These are phyloP conservation scores for Russula abietina DNA, from an alignment of 768 basidiomycete genomes.

Conservation along the genomic window DNA sequence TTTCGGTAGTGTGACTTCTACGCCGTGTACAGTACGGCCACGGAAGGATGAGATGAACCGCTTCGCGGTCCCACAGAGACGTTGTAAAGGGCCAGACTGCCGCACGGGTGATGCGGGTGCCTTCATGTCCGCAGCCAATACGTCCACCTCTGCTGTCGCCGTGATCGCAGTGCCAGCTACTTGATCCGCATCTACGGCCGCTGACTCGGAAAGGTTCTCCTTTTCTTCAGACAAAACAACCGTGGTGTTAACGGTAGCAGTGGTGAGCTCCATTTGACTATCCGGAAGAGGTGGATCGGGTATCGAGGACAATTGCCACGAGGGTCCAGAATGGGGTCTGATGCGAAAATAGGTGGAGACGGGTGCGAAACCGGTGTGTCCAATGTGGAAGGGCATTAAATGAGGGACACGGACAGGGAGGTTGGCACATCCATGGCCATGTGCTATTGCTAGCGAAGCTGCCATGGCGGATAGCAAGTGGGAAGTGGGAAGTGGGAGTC, in stretches of 20 bases:
- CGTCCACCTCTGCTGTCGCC: background rate
- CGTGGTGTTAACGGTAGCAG: background rate
- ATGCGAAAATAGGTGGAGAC: slow-evolving; percentile 69
- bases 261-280: background rate
- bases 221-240: background rate
- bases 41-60: slow-evolving; percentile 64
- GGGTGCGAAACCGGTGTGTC: slow-evolving; percentile 63
- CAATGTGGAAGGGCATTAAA: slow-evolving; percentile 80
- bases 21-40: slow-evolving; percentile 67
- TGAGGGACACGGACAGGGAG: slow-evolving; percentile 37
- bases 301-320: slow-evolving; percentile 1
- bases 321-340: slow-evolving; percentile 31
- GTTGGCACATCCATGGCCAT: slow-evolving; percentile 4
- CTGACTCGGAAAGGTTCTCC: background rate
- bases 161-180: background rate
- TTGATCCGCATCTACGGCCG: background rate
- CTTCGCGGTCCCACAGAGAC: slow-evolving; percentile 23
- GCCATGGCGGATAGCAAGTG: background rate
- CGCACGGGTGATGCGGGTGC: background rate
- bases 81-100: background rate
- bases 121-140: background rate
- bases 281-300: background rate
- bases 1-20: slow-evolving; percentile 51
- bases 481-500: too few relatives aligned
- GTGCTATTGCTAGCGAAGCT: slow-evolving; percentile 3